These are phyloP conservation scores for Sporothrix variecibatus DNA, from an alignment of 2,329 filamentous ascomycete genomes.

Conservation along the genomic window DNA sequence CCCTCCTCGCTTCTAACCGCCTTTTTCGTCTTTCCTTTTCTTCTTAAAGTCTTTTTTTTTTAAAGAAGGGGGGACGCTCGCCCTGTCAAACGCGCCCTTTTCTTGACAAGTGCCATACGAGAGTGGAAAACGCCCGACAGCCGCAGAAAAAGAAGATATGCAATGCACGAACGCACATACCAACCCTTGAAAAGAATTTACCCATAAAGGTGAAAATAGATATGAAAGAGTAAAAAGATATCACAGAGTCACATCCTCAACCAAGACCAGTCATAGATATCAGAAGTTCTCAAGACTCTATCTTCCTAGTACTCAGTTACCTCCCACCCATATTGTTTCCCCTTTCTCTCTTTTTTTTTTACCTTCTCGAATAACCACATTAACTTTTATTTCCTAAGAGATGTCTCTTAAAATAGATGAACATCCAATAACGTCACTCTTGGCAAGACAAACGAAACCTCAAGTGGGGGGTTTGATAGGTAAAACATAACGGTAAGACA, in stretches of 20 bases:
- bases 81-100: conserved; percentile 18
- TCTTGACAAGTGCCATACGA: conserved; percentile 7
- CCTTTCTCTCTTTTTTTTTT: too few relatives aligned
- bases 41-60: background rate
- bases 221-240: too few relatives aligned
- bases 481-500: background rate
- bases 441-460: too few relatives aligned
- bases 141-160: background rate
- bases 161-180: background rate
- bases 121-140: too few relatives aligned
- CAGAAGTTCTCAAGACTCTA: background rate
- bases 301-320: background rate
- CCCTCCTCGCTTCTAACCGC: background rate
- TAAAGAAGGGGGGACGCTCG: background rate
- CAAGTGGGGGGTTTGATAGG: too few relatives aligned
- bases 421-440: too few relatives aligned
- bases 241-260: background rate
- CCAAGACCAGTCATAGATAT: background rate
- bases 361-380: background rate
- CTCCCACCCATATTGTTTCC: background rate
- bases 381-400: too few relatives aligned
- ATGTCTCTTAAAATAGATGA: too few relatives aligned
- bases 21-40: background rate
- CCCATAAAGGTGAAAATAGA: background rate
- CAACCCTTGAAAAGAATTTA: background rate